These are phyloP conservation scores for Pleurotus ostreatus DNA, from an alignment of 768 basidiomycete species.

Conservation along the genomic window DNA sequence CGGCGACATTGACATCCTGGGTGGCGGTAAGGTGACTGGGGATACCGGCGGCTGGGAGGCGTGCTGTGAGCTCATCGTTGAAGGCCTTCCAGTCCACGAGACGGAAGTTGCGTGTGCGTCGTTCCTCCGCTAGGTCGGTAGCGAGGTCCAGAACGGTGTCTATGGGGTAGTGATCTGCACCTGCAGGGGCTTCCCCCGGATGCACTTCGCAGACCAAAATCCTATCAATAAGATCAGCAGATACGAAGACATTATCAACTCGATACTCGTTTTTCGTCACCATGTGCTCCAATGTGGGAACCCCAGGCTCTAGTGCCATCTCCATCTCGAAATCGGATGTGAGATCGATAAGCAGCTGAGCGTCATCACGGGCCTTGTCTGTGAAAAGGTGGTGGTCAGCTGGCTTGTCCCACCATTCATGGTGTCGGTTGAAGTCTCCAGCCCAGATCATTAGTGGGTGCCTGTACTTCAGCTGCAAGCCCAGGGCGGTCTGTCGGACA, in stretches of 20 bases:
- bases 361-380: slow-evolving; percentile 11
- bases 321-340: slow-evolving; percentile 21
- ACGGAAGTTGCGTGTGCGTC: slow-evolving; percentile 19
- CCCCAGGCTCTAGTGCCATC: slow-evolving; percentile 27
- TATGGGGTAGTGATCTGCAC: not conserved
- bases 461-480: not conserved
- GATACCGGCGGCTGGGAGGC: not conserved
- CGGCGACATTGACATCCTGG: not conserved
- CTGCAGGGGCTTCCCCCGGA: not conserved
- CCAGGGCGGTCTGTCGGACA: not conserved
- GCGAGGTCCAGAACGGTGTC: slow-evolving; percentile 15
- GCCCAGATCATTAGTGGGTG: slow-evolving; percentile 23
- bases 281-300: slow-evolving; percentile 27
- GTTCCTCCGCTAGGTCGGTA: not conserved
- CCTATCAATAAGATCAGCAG: slow-evolving; percentile 10
- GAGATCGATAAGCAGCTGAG: slow-evolving; percentile 22
- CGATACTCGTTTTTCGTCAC: slow-evolving; percentile 28
- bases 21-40: not conserved
- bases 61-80: slow-evolving; percentile 3
- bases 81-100: slow-evolving; percentile 27
- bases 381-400: slow-evolving; percentile 33
- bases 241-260: slow-evolving; percentile 39
- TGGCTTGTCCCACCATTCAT: slow-evolving; percentile 34
- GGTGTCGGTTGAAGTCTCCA: slow-evolving; percentile 39
- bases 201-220: slow-evolving; percentile 10